Conservation (phyloP, 2,329 filamentous ascomycete genomes). For the Aureobasidium pullulans region DNA sequence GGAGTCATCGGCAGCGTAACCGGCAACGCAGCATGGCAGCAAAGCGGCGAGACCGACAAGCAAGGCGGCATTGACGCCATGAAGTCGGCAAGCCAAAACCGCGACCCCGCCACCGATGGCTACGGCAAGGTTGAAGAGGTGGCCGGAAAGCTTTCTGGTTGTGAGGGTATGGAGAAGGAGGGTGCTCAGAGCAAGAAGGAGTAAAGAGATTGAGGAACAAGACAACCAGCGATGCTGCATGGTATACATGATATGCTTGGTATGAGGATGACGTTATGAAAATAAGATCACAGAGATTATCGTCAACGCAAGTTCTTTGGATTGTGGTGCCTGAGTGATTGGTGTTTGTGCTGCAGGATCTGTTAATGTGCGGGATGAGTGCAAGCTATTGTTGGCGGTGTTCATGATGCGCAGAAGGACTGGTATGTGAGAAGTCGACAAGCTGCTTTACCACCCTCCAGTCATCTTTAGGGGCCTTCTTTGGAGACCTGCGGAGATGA, state of each 20-base stretch:
- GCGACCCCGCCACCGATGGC: conserved; percentile 48
- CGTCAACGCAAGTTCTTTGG: too few relatives aligned
- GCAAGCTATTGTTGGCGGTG: too few relatives aligned
- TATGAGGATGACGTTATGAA: not conserved
- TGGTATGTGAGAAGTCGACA: too few relatives aligned
- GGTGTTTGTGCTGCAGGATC: too few relatives aligned
- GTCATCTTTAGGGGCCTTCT: too few relatives aligned
- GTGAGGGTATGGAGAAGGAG: conserved; percentile 62
- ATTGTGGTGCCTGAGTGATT: too few relatives aligned
- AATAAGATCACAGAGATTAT: too few relatives aligned
- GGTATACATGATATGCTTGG: not conserved
- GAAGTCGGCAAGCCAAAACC: conserved; percentile 52
- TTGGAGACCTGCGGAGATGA: too few relatives aligned
- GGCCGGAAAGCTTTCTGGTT: conserved; percentile 56
- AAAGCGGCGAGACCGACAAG: conserved; percentile 58
- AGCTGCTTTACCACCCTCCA: too few relatives aligned
- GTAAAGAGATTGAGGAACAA: not conserved
- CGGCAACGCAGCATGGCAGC: conserved; percentile 56
- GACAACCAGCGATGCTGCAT: not conserved
- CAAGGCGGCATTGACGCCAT: conserved; percentile 54
- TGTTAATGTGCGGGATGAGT: too few relatives aligned
- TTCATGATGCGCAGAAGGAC: too few relatives aligned
- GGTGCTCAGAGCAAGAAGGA: conserved; percentile 32
- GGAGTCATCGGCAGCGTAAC: conserved; percentile 54
- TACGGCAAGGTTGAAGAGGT: conserved; percentile 59